phyloP scores from a whole-genome alignment of 2,329 filamentous ascomycete species.

The Lecanicillium sp. region DNA sequence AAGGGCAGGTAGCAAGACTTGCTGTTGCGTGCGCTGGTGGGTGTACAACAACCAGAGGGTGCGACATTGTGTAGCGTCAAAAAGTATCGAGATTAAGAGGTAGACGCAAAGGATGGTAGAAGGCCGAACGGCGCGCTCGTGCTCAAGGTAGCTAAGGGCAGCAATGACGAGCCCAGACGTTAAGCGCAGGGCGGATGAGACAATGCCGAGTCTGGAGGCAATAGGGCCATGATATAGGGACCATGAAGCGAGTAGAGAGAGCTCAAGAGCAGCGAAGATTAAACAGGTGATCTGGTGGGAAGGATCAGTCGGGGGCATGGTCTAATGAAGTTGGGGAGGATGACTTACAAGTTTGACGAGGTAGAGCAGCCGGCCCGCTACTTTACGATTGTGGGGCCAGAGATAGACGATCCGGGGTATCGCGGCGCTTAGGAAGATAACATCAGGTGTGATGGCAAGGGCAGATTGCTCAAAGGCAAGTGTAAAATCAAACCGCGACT shows the following conservation, averaged over 20 bases:
- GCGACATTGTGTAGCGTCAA: conserved; percentile 32
- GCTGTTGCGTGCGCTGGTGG: neutral
- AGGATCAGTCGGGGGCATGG: neutral
- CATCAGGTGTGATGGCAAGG: conserved; percentile 3
- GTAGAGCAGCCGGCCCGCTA: neutral
- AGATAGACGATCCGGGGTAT: conserved; percentile 2
- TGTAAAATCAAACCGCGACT: conserved; percentile 5
- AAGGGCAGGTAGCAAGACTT: conserved; percentile 21
- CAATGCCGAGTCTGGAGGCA: neutral
- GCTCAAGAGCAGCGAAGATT: neutral
- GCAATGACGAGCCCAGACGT: conserved; percentile 21
- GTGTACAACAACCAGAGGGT: conserved; percentile 28
- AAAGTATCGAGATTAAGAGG: conserved; percentile 31
- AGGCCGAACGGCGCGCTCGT: conserved; percentile 30
- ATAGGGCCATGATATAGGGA: neutral
- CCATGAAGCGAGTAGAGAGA: neutral
- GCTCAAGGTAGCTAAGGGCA: conserved; percentile 27
- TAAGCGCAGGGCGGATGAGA: conserved; percentile 23
- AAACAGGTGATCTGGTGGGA: neutral
- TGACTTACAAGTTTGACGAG: neutral
- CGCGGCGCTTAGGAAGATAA: neutral
- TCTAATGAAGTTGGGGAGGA: neutral
- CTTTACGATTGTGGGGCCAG: neutral
- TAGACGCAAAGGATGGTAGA: conserved; percentile 33
- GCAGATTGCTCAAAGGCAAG: conserved; percentile 8